phyloP scores from a whole-genome alignment of 805 yeast genomes.

The Nakazawaea ambrosiae region DNA sequence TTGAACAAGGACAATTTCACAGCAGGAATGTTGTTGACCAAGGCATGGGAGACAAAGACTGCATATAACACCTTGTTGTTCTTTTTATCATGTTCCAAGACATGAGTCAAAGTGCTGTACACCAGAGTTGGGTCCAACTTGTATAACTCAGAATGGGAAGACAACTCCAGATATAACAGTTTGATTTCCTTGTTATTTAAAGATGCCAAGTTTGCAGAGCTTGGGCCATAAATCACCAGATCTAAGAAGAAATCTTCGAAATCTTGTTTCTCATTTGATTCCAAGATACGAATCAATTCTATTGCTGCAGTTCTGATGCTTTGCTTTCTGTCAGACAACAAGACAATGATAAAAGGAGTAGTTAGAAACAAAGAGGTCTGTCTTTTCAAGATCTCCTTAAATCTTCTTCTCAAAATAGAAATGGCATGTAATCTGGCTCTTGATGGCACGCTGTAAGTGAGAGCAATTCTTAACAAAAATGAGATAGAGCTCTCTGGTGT shows the following conservation, averaged over 20 bases:
- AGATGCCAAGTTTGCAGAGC: slow-evolving; percentile 41
- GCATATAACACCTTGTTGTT: slow-evolving; percentile 51
- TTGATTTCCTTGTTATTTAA: slow-evolving; percentile 63
- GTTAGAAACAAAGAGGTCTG: slow-evolving; percentile 38
- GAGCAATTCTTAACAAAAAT: slow-evolving; percentile 49
- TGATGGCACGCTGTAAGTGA: slow-evolving; percentile 53
- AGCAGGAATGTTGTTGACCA: slow-evolving; percentile 39
- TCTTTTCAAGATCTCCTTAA: slow-evolving; percentile 27
- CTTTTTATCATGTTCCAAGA: slow-evolving; percentile 43
- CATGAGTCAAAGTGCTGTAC: slow-evolving; percentile 23
- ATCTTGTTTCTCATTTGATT: slow-evolving; percentile 24
- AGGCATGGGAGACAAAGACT: slow-evolving; percentile 66
- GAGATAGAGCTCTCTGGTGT: slow-evolving; percentile 41
- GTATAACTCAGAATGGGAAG: slow-evolving; percentile 32
- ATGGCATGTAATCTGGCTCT: slow-evolving; percentile 47
- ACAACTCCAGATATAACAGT: slow-evolving; percentile 31
- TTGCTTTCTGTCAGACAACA: slow-evolving; percentile 43
- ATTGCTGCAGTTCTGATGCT: slow-evolving; percentile 40
- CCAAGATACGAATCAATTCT: slow-evolving; percentile 29
- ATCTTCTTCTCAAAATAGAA: slow-evolving; percentile 27
- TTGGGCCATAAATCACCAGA: slow-evolving; percentile 50
- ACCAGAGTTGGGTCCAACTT: slow-evolving; percentile 45
- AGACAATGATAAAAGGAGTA: slow-evolving; percentile 50
- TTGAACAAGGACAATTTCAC: slow-evolving; percentile 47
- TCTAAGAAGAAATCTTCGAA: slow-evolving; percentile 41